phyloP scores from a whole-genome alignment of 352 stramenopile genomes.

The Aphanomyces astaci region DNA sequence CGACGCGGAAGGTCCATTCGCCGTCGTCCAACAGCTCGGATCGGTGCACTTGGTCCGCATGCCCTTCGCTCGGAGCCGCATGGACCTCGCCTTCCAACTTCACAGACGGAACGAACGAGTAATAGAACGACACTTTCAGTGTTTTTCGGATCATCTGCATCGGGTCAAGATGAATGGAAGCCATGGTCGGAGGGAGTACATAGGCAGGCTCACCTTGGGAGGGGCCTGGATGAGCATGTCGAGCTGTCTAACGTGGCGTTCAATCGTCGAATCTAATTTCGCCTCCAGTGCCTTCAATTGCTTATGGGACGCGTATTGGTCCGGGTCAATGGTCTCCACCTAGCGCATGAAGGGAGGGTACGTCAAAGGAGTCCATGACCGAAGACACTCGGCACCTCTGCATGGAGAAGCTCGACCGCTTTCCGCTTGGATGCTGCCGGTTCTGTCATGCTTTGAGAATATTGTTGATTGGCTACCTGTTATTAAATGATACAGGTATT shows the following conservation, averaged over 20 bases:
- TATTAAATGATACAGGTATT: not conserved
- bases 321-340: conserved; percentile 1
- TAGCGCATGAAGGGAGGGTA: not conserved
- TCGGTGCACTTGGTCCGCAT: not conserved
- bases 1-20: conserved; percentile 21
- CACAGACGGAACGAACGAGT: not conserved
- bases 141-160: conserved; percentile 12
- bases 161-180: not conserved
- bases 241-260: conserved; percentile 17
- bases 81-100: not conserved
- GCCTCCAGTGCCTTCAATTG: conserved; percentile 18
- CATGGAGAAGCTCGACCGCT: not conserved
- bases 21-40: not conserved
- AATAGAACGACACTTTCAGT: conserved; percentile 8
- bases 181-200: not conserved
- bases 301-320: conserved; percentile 10
- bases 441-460: not conserved
- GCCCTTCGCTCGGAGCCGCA: not conserved
- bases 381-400: not conserved
- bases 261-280: not conserved
- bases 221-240: not conserved
- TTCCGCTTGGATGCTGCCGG: not conserved
- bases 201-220: not conserved
- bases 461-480: no score
- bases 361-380: not conserved